These are phyloP conservation scores for Candida ovalis DNA, from an alignment of 805 yeast genomes.

Conservation along the genomic window DNA sequence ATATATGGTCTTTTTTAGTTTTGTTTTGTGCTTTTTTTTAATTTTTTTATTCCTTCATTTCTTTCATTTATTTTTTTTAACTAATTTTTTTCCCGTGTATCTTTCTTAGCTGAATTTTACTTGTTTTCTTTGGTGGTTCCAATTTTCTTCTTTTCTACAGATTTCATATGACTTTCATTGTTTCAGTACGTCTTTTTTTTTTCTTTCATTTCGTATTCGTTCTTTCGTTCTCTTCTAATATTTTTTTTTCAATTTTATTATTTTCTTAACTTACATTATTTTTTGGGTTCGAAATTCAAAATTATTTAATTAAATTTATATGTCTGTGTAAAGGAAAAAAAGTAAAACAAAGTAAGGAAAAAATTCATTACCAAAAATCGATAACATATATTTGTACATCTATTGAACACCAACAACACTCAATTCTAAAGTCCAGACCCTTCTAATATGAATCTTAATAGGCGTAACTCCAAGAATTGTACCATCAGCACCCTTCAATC, in stretches of 20 bases:
- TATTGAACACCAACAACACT: conserved; percentile 81
- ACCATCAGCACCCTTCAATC: conserved; percentile 24
- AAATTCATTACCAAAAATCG: background rate
- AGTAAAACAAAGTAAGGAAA: background rate
- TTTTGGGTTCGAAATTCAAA: background rate
- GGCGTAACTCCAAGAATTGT: conserved; percentile 32
- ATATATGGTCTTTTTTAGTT: too few species aligned
- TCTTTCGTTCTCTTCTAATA: background rate
- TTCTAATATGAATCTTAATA: conserved; percentile 76
- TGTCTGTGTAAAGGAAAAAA: background rate
- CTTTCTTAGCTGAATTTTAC: too few species aligned
- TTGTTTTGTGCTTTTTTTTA: background rate
- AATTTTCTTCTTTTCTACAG: too few species aligned
- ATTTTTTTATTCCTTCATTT: background rate
- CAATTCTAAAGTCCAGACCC: conserved; percentile 96
- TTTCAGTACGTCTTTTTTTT: background rate
- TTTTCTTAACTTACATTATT: background rate
- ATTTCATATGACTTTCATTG: too few species aligned
- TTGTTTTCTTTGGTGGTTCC: too few species aligned
- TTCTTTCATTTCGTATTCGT: background rate
- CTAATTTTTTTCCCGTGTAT: background rate
- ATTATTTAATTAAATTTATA: background rate
- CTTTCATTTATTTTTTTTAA: background rate
- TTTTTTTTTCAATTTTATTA: background rate
- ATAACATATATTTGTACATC: background rate